Percentiles rank a stretch among this genome's conserved stretches.
phyloP scores from a whole-genome alignment of 192 early-diverging fungal genomes.

The Rhizophagus prolifer region DNA sequence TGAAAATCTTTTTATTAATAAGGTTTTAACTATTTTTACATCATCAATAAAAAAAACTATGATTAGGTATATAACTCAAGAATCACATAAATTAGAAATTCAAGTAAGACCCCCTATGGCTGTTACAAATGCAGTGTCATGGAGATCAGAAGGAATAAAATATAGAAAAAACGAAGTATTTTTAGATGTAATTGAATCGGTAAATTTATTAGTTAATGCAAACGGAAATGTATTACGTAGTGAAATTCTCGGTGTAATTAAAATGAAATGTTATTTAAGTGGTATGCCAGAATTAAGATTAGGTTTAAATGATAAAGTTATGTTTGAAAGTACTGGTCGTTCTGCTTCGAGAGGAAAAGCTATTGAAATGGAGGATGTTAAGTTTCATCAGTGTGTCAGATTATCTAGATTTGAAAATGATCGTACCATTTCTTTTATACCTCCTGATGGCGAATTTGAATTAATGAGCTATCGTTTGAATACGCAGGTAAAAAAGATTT shows the following conservation, averaged over 20 bases:
- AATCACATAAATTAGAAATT: conserved; percentile 91
- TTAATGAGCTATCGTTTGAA: conserved; percentile 87
- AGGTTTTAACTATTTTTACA: not conserved
- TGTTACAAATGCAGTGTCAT: conserved; percentile 91
- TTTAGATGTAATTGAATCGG: conserved; percentile 96
- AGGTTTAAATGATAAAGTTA: conserved; percentile 87
- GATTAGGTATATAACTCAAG: conserved; percentile 89
- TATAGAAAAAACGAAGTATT: conserved; percentile 99
- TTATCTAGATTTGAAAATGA: conserved; percentile 84
- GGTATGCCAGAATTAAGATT: conserved; percentile 86
- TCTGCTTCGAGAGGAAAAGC: conserved; percentile 69
- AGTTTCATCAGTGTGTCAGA: conserved; percentile 91
- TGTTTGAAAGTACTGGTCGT: conserved; percentile 89
- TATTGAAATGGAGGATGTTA: conserved; percentile 89
- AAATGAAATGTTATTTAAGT: conserved; percentile 84
- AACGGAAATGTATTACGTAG: conserved; percentile 56
- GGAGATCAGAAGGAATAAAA: conserved; percentile 90
- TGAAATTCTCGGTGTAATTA: conserved; percentile 80
- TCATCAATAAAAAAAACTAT: no score
- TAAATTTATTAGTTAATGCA: conserved; percentile 86
- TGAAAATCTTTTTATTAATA: not conserved
- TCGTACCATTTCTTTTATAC: conserved; percentile 87
- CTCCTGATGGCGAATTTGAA: conserved; percentile 90
- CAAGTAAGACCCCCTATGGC: conserved; percentile 89
- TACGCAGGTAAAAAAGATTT: conserved; percentile 49